These are phyloP conservation scores for Hypoxylon sp. DNA, from an alignment of 2,329 filamentous ascomycete genomes.

Conservation along the genomic window DNA sequence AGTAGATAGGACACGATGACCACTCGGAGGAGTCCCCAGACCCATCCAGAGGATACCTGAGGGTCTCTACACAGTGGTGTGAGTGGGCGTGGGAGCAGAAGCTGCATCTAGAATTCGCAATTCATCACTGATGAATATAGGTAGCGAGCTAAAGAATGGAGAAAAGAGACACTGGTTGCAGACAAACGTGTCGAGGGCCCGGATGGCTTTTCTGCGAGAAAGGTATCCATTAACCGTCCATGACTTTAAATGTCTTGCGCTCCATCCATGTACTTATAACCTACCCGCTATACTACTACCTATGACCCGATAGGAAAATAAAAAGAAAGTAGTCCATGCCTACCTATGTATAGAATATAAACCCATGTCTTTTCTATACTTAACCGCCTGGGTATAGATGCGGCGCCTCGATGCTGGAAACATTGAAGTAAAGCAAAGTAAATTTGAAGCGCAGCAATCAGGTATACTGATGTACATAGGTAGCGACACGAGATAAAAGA, in stretches of 20 bases:
- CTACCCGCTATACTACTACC: too few species aligned
- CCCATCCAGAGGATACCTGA: slow-evolving; percentile 34
- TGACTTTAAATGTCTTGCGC: neutral
- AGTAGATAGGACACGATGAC: slow-evolving; percentile 33
- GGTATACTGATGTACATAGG: slow-evolving; percentile 9
- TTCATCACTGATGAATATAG: slow-evolving; percentile 21
- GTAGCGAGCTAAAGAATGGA: slow-evolving; percentile 9
- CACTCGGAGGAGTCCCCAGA: slow-evolving; percentile 37
- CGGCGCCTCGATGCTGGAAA: slow-evolving; percentile 38
- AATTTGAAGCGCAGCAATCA: slow-evolving; percentile 32
- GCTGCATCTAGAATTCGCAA: slow-evolving; percentile 36
- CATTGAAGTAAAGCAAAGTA: too few species aligned
- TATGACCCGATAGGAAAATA: slow-evolving; percentile 7
- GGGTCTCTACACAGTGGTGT: slow-evolving; percentile 32
- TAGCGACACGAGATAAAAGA: too few species aligned
- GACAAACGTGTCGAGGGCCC: slow-evolving; percentile 21
- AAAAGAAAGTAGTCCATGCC: slow-evolving; percentile 19
- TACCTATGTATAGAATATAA: slow-evolving; percentile 36
- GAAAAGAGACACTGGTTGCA: slow-evolving; percentile 10
- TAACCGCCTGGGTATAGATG: slow-evolving; percentile 43
- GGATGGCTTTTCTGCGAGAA: slow-evolving; percentile 28
- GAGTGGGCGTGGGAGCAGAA: slow-evolving; percentile 26
- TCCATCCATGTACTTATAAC: slow-evolving; percentile 1
- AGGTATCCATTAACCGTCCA: slow-evolving; percentile 12
- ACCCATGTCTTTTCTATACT: slow-evolving; percentile 42